Conservation (phyloP, 257 asterid species). For the Solanum clarkiae region DNA sequence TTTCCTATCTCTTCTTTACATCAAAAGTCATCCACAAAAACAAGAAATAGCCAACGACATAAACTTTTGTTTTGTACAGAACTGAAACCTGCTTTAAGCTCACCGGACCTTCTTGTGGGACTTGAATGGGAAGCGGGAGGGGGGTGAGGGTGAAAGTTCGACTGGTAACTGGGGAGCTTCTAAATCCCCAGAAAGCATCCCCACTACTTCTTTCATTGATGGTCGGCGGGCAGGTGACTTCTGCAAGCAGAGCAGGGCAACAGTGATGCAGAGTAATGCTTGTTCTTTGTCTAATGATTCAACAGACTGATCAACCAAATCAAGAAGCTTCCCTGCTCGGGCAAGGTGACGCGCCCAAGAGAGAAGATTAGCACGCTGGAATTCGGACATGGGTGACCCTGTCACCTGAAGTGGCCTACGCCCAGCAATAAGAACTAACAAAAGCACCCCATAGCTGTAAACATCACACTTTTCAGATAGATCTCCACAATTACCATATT, state of each 20-base stretch:
- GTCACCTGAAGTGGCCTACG: conserved; percentile 96
- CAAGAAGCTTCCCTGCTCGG: conserved; percentile 86
- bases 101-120: conserved; percentile 61
- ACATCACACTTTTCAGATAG: conserved; percentile 86
- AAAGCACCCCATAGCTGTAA: conserved; percentile 78
- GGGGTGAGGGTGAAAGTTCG: conserved; percentile 80
- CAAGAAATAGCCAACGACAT: conserved; percentile 12
- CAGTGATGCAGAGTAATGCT: conserved; percentile 68
- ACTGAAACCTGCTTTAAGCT: conserved; percentile 11
- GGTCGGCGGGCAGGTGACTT: conserved; percentile 74
- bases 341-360: conserved; percentile 95
- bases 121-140: conserved; percentile 46
- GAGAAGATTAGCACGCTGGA: conserved; percentile 78
- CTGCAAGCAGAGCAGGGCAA: conserved; percentile 86
- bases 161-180: conserved; percentile 67
- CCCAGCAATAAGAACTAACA: conserved; percentile 75
- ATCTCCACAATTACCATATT: conserved; percentile 63
- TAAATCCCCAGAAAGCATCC: conserved; percentile 58
- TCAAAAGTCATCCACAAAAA: conserved; percentile 6
- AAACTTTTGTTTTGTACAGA: conserved; percentile 1
- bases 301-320: conserved; percentile 61
- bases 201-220: conserved; percentile 85
- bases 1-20: conserved; percentile 19
- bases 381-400: conserved; percentile 87
- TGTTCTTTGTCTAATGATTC: conserved; percentile 45